Percentiles rank a stretch among this genome's conserved stretches.
Conservation (phyloP, 2,329 filamentous ascomycete species). For the Epichloe amarillans region DNA sequence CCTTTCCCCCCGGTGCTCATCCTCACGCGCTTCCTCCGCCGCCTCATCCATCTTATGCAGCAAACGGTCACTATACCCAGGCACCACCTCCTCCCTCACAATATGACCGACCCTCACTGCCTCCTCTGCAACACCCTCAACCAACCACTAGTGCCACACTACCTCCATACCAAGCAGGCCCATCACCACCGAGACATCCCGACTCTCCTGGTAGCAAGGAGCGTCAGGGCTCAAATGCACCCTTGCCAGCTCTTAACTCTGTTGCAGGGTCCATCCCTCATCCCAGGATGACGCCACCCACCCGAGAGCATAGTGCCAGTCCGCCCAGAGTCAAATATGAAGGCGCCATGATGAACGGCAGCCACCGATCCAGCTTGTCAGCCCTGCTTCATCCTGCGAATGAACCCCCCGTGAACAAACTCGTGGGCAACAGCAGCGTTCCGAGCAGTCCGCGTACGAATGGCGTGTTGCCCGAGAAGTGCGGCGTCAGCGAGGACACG, state of each 20-base stretch:
- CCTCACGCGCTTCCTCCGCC: constrained; percentile 14
- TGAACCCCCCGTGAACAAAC: constrained; percentile 32
- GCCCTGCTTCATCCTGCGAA: constrained; percentile 39
- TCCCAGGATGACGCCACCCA: constrained; percentile 26
- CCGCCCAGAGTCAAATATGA: constrained; percentile 31
- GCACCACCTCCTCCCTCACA: constrained; percentile 2
- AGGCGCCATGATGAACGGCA: constrained; percentile 13
- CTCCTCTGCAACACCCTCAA: constrained; percentile 21
- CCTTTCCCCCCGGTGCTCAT: constrained; percentile 19
- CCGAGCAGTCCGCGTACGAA: constrained; percentile 25
- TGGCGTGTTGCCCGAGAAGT: constrained; percentile 17
- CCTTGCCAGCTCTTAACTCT: constrained; percentile 27
- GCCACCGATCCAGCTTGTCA: constrained; percentile 33
- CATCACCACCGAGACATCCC: constrained; percentile 22
- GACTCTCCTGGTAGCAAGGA: constrained; percentile 32
- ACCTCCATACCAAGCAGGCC: constrained; percentile 20
- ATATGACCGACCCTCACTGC: constrained; percentile 24
- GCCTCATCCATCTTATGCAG: constrained; percentile 15
- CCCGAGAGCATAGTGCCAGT: constrained; percentile 33
- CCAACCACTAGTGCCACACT: constrained; percentile 9
- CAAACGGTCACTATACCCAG: constrained; percentile 15
- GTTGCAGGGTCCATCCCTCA: constrained; percentile 12
- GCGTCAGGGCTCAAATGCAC: constrained; percentile 29
- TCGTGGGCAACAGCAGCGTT: constrained; percentile 27
- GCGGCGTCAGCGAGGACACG: constrained; percentile 47